phyloP scores from a whole-genome alignment of 2,329 filamentous ascomycete species.

The Metarhizium album region DNA sequence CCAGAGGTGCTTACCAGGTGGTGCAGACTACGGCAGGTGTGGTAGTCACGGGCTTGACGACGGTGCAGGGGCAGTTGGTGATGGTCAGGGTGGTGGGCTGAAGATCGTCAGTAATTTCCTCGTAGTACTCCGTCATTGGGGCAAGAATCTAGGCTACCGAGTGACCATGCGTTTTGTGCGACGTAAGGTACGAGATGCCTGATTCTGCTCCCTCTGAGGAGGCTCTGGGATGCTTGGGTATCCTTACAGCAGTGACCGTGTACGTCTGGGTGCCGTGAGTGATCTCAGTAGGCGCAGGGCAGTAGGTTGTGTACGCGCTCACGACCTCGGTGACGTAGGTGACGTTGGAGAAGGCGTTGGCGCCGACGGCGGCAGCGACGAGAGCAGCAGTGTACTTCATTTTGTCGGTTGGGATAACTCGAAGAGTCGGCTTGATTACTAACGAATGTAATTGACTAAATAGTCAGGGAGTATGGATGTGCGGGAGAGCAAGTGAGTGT shows the following conservation, averaged over 20 bases:
- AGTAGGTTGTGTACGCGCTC: conserved; percentile 59
- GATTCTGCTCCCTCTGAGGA: not conserved
- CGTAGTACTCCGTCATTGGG: not conserved
- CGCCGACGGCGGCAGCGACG: conserved; percentile 37
- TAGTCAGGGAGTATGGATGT: conserved; percentile 34
- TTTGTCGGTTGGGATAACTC: conserved; percentile 41
- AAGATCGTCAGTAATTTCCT: too few relatives aligned
- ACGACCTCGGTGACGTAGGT: conserved; percentile 56
- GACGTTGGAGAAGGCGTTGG: conserved; percentile 41
- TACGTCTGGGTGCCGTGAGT: conserved; percentile 56
- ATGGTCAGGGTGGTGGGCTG: conserved; percentile 59
- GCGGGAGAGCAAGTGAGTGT: conserved; percentile 35
- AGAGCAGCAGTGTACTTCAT: conserved; percentile 53
- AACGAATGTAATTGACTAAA: conserved; percentile 52
- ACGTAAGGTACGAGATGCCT: not conserved
- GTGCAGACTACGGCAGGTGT: conserved; percentile 41
- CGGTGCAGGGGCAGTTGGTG: conserved; percentile 61
- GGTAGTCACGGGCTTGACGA: conserved; percentile 47
- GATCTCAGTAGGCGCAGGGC: conserved; percentile 55
- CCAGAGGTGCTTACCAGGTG: conserved; percentile 34
- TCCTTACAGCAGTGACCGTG: conserved; percentile 51
- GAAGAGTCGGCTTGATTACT: conserved; percentile 20
- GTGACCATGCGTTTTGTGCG: not conserved
- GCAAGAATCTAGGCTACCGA: not conserved
- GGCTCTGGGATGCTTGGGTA: not conserved